Evolutionary conservation across 1,284 basidiomycete species (phyloP).

Genomic region (Apiotrichum akiyoshidainum): DNA sequence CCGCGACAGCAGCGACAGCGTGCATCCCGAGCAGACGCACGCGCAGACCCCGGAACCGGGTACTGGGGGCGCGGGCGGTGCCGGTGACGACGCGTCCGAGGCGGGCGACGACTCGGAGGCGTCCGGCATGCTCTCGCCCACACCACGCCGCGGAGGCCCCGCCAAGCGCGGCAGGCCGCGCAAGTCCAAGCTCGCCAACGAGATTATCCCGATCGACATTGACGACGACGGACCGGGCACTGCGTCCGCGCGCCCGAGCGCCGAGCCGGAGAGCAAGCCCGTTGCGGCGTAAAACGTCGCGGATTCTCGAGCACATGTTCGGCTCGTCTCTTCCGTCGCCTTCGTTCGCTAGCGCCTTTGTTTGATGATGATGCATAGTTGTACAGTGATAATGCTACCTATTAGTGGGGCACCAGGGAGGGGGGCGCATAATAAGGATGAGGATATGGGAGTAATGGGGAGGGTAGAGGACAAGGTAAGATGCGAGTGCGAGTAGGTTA

Average conservation of each 20-base stretch:
- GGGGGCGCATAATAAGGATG: no score
- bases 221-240: slow-evolving; percentile 1
- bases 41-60: neutral
- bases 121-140: slow-evolving; percentile 9
- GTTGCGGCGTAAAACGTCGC: neutral
- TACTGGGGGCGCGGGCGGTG: slow-evolving; percentile 1
- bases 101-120: slow-evolving; percentile 30
- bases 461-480: no score
- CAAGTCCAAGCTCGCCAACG: slow-evolving; percentile 45
- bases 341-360: neutral
- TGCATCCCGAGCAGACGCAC: neutral
- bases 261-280: slow-evolving; percentile 3
- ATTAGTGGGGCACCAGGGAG: no score
- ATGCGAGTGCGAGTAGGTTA: no score
- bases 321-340: neutral
- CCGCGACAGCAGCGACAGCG: slow-evolving; percentile 21
- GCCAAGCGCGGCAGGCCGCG: slow-evolving; percentile 25
- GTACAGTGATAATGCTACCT: slow-evolving; percentile 10
- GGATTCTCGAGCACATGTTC: no score
- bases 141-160: slow-evolving; percentile 8
- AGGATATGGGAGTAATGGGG: no score
- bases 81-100: slow-evolving; percentile 19
- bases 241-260: neutral
- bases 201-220: slow-evolving; percentile 32
- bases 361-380: slow-evolving; percentile 18